These are phyloP conservation scores for Fusarium sp. DNA, from an alignment of 2,329 filamentous ascomycete species.

Conservation along the genomic window DNA sequence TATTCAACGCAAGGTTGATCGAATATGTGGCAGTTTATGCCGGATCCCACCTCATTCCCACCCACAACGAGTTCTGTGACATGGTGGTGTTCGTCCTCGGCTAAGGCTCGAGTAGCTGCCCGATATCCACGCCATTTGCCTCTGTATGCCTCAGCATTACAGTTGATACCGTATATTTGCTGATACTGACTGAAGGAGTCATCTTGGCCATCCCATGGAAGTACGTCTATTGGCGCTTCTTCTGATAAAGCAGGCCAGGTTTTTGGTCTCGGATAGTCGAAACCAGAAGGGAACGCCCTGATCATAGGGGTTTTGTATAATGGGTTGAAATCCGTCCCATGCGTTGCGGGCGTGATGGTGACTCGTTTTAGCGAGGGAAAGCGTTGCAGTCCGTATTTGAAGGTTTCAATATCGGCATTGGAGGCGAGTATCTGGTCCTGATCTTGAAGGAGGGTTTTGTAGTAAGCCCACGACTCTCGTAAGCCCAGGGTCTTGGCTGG, in stretches of 20 bases:
- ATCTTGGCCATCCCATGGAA: not conserved
- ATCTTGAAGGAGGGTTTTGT: not conserved
- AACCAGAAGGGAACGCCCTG: not conserved
- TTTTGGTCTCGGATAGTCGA: slow-evolving; percentile 8
- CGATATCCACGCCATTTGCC: slow-evolving; percentile 3
- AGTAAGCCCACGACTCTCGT: not conserved
- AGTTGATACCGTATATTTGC: not conserved
- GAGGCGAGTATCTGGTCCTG: not conserved
- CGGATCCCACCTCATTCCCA: not conserved
- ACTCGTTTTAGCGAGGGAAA: not conserved
- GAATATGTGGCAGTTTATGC: slow-evolving; percentile 1
- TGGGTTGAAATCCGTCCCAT: not conserved
- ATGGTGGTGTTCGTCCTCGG: not conserved
- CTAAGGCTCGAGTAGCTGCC: not conserved
- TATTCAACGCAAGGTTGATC: not conserved
- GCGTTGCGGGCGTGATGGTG: not conserved
- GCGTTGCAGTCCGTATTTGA: not conserved
- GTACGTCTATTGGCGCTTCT: not conserved
- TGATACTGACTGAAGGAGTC: not conserved
- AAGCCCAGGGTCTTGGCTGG: too few species aligned
- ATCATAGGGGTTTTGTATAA: slow-evolving; percentile 12
- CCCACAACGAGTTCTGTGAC: not conserved
- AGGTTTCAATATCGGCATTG: not conserved
- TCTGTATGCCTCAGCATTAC: not conserved
- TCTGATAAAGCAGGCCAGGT: not conserved